These are phyloP conservation scores for Penicillium thymicola DNA, from an alignment of 2,329 filamentous ascomycete genomes.

Conservation along the genomic window DNA sequence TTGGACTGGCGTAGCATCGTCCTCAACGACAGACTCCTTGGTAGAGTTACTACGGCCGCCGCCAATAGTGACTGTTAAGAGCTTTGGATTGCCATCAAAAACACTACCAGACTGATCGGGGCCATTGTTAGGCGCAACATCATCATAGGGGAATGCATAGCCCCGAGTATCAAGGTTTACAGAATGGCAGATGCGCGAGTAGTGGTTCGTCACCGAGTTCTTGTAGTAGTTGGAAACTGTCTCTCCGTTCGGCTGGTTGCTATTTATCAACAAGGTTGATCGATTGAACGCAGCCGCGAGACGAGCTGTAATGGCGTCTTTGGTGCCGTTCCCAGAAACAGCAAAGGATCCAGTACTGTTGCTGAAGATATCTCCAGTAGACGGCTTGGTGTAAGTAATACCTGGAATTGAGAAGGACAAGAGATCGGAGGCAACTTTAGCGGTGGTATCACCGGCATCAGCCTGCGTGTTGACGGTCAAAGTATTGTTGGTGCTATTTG, in stretches of 20 bases:
- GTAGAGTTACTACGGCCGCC: constrained; percentile 28
- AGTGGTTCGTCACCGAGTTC: constrained; percentile 61
- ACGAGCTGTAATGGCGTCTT: constrained; percentile 67
- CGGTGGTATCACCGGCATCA: constrained; percentile 52
- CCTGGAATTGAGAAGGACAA: constrained; percentile 47
- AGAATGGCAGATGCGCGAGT: constrained; percentile 62
- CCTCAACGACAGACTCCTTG: neutral
- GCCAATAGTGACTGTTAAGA: constrained; percentile 58
- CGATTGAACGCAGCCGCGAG: constrained; percentile 73
- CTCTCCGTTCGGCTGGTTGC: constrained; percentile 54
- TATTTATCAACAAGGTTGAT: constrained; percentile 59
- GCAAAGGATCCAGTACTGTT: constrained; percentile 63
- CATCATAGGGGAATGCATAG: constrained; percentile 71
- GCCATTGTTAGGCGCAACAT: constrained; percentile 57
- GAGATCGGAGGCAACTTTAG: constrained; percentile 43
- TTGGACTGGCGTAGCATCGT: neutral
- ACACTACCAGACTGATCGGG: constrained; percentile 62
- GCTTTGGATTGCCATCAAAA: constrained; percentile 53
- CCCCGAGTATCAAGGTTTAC: constrained; percentile 58
- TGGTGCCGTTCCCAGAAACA: constrained; percentile 42
- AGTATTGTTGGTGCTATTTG: constrained; percentile 29
- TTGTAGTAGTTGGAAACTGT: constrained; percentile 52
- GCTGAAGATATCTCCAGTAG: constrained; percentile 62
- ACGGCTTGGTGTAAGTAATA: constrained; percentile 55
- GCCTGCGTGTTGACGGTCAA: constrained; percentile 65